These are phyloP conservation scores for Aspergillus sergii DNA, from an alignment of 2,329 filamentous ascomycete species.

Conservation along the genomic window DNA sequence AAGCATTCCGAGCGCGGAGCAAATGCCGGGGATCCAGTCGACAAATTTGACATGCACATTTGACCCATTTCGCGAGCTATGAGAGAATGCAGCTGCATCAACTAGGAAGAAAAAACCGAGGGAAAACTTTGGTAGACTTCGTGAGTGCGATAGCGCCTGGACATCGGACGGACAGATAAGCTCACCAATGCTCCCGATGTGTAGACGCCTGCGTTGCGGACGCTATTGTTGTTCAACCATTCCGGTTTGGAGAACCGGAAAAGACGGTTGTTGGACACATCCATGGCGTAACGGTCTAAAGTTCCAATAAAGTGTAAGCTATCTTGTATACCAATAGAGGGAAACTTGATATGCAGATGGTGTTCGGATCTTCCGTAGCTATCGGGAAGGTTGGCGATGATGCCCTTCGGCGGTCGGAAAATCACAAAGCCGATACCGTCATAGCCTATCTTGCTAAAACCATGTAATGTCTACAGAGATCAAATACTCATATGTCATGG, in stretches of 20 bases:
- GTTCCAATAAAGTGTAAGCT: neutral
- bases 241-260: constrained; percentile 69
- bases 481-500: too few relatives aligned
- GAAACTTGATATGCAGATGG: constrained; percentile 1
- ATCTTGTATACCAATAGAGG: neutral
- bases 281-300: constrained; percentile 28
- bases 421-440: constrained; percentile 15
- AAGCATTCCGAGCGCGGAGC: constrained; percentile 69
- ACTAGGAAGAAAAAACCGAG: constrained; percentile 71
- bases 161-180: constrained; percentile 9
- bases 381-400: constrained; percentile 12
- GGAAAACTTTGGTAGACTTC: constrained; percentile 57
- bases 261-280: constrained; percentile 57
- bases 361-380: neutral
- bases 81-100: constrained; percentile 66
- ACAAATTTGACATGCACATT: constrained; percentile 68
- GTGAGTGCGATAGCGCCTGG: neutral
- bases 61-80: constrained; percentile 62
- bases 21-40: constrained; percentile 73
- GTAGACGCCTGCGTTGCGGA: constrained; percentile 68
- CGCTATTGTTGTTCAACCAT: constrained; percentile 67
- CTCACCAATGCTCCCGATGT: constrained; percentile 65
- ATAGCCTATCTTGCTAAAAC: neutral
- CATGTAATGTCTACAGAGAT: neutral
- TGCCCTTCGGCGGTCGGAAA: constrained; percentile 23